Evolutionary conservation across 140 eudicot genomes (phyloP).

Genomic region (Stevia rebaudiana): DNA sequence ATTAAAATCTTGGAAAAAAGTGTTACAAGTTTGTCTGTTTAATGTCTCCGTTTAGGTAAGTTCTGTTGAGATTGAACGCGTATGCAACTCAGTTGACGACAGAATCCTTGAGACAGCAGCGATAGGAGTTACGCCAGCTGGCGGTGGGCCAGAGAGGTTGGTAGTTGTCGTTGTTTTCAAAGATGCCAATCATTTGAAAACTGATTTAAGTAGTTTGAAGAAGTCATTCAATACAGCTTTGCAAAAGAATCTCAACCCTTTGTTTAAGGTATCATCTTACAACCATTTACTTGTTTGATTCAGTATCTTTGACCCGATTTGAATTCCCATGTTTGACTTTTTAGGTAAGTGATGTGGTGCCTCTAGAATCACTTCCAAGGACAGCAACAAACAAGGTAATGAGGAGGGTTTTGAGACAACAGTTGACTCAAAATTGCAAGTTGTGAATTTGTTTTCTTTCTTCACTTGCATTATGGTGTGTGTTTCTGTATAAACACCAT

Average conservation of each 20-base stretch:
- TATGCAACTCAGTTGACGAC: constrained; percentile 51
- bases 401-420: constrained; percentile 87
- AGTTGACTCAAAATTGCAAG: constrained; percentile 47
- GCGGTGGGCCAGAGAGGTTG: constrained; percentile 90
- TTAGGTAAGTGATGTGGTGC: constrained; percentile 58
- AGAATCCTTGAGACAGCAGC: constrained; percentile 89
- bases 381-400: constrained; percentile 95
- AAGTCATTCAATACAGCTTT: constrained; percentile 54
- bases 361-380: constrained; percentile 72
- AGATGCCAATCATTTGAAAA: constrained; percentile 23
- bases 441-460: constrained; percentile 29
- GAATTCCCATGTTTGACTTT: constrained; percentile 5
- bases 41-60: no score
- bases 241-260: constrained; percentile 75
- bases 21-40: no score
- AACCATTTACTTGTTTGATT: background rate
- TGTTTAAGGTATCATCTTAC: constrained; percentile 56
- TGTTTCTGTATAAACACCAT: background rate
- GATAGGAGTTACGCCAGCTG: constrained; percentile 70
- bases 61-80: constrained; percentile 88
- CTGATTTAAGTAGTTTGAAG: constrained; percentile 40
- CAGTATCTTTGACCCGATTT: background rate
- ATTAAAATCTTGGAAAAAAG: background rate
- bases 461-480: background rate
- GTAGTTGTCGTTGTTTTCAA: constrained; percentile 71